These are phyloP conservation scores for Leccinum arenicola DNA, from an alignment of 768 basidiomycete genomes.

Conservation along the genomic window DNA sequence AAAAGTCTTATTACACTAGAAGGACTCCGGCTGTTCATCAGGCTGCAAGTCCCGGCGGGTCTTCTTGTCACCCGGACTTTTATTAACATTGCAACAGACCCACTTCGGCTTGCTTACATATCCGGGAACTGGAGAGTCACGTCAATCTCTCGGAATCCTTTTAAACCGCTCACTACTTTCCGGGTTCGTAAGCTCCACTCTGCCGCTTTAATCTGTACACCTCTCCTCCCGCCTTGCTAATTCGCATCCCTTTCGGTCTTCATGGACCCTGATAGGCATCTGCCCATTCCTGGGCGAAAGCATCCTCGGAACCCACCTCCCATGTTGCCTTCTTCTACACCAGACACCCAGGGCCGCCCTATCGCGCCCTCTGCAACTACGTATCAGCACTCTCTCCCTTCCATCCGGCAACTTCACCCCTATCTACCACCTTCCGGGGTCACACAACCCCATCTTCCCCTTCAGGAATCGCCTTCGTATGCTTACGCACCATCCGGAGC, in stretches of 20 bases:
- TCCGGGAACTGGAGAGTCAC: conserved; percentile 25
- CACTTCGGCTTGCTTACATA: conserved; percentile 30
- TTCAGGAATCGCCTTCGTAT: conserved; percentile 27
- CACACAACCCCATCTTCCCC: conserved; percentile 26
- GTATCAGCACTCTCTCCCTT: conserved; percentile 46
- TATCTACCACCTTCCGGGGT: conserved; percentile 54
- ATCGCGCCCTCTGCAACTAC: conserved; percentile 22
- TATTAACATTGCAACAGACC: conserved; percentile 28
- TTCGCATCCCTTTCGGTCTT: neutral
- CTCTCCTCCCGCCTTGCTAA: conserved; percentile 18
- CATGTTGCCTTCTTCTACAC: conserved; percentile 25
- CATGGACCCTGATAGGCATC: conserved; percentile 39
- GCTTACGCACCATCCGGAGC: conserved; percentile 24
- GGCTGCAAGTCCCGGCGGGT: conserved; percentile 26
- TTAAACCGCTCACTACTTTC: conserved; percentile 24
- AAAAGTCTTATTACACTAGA: conserved; percentile 23
- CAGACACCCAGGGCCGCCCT: conserved; percentile 28
- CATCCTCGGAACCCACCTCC: conserved; percentile 27
- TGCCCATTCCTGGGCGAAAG: conserved; percentile 33
- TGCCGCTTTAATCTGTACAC: conserved; percentile 17
- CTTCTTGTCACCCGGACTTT: conserved; percentile 27
- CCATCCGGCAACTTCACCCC: conserved; percentile 67
- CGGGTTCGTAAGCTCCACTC: conserved; percentile 25
- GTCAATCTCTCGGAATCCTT: conserved; percentile 19
- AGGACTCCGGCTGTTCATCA: conserved; percentile 21